Conservation (phyloP, 164 flowering plant genomes). For the Brasenia schreberi region DNA sequence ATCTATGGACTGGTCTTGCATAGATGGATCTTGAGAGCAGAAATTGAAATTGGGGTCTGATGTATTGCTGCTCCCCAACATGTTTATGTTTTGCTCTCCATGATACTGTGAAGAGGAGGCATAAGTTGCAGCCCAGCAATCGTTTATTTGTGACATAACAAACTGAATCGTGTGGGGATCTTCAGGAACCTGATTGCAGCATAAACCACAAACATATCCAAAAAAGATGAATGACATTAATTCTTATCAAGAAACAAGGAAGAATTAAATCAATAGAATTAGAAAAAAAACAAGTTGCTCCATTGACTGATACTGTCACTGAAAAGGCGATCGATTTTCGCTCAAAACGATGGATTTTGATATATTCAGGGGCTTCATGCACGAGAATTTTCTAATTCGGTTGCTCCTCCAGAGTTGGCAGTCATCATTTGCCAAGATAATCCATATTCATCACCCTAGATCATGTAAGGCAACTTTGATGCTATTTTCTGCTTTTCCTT, state of each 20-base stretch:
- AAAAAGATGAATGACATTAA: no score
- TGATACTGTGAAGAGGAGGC: neutral
- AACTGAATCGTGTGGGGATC: slow-evolving; percentile 43
- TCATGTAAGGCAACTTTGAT: no score
- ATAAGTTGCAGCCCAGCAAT: slow-evolving; percentile 5
- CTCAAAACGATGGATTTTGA: no score
- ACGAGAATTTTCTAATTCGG: no score
- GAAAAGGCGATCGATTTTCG: no score
- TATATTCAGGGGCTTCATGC: no score
- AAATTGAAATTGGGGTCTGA: slow-evolving; percentile 9
- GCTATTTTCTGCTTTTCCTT: no score
- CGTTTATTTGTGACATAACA: slow-evolving; percentile 30
- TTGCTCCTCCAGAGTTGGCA: no score
- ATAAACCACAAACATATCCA: neutral
- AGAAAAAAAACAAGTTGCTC: no score
- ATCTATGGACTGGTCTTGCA: neutral
- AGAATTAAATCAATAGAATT: neutral
- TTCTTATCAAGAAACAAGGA: neutral
- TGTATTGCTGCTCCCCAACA: slow-evolving; percentile 7
- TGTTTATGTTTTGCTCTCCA: slow-evolving; percentile 23
- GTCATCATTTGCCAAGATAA: no score
- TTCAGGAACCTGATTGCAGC: slow-evolving; percentile 35
- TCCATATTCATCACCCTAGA: no score
- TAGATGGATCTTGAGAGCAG: neutral
- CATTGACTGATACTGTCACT: no score